Base-by-base conservation (phyloP, 2,329 filamentous ascomycete species). In the Ceratocystis harringtonii region DNA sequence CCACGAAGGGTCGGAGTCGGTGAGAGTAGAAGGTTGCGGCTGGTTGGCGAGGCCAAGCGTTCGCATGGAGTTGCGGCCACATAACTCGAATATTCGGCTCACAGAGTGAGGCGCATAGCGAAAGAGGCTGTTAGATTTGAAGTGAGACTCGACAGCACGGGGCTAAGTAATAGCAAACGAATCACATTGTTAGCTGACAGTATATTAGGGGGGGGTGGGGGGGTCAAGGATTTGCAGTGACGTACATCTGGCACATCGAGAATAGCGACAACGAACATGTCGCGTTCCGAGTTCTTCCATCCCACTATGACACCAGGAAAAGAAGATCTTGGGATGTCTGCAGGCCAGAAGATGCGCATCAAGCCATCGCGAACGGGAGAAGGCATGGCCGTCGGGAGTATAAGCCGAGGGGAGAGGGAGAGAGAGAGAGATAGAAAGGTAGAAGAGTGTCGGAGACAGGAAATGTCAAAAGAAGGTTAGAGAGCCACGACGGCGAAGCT, bases 341-440 rank as follows among this genome's bases (percentile, higher is more conserved):
- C 88, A 72, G 94, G 95, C 94, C 94, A 99, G 79, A 99, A 97
- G 78, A 99, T 86, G 80, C 94, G 90, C 86, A 97, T 90, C 79
- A 97, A 81, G 73, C 89, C 92, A 89, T 94, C 84, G 80, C 85
- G 80, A 78, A 84, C 83, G 79, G 83, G 79, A 84, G 86, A 86
- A 80, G 80, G 82, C 77, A 73, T 72, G 70, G 70, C 70, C 70
- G 70, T 65, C 62, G 64, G 65, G 48, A 63, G 61, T 65, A 66
- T 66, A 72, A 70, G 70, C 25, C 52, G 64, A 50, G 48, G 43
- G 48, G 70, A 70, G 32, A 36, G 32, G 8, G 8, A 36, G 32
- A 36, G 32, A 5, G 36, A 4, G 10, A 41, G 36, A 41, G 36
- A 12, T 3, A 41, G 36, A 12, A 41, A 41, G 36, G 12, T 12